These are phyloP conservation scores for Sugiyamaella castrensis DNA, from an alignment of 1,139 yeast species.

Conservation along the genomic window DNA sequence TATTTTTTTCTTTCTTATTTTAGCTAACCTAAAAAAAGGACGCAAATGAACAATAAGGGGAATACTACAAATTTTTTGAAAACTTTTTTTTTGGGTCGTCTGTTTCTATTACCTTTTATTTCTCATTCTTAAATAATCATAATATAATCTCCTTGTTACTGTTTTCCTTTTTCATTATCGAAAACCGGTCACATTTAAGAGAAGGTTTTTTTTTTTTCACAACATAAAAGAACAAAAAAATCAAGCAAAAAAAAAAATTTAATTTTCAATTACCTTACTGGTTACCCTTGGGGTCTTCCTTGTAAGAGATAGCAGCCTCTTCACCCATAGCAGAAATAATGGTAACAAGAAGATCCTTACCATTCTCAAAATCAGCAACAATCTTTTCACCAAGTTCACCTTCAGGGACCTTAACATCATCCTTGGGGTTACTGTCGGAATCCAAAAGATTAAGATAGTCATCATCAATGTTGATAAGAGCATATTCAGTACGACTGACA, in stretches of 20 bases:
- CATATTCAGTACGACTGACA: slow-evolving; percentile 92
- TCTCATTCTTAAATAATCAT: no score
- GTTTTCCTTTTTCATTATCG: neutral
- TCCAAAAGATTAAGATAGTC: slow-evolving; percentile 97
- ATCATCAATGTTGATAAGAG: slow-evolving; percentile 96
- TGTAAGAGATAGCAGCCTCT: slow-evolving; percentile 97
- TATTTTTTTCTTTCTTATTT: neutral
- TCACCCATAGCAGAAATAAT: slow-evolving; percentile 98
- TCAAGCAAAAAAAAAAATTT: neutral
- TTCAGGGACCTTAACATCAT: slow-evolving; percentile 97
- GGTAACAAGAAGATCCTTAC: slow-evolving; percentile 94
- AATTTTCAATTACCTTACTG: neutral
- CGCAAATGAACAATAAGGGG: neutral
- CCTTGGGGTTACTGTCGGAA: slow-evolving; percentile 97
- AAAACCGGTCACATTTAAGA: neutral
- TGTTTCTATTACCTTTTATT: no score
- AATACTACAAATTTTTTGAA: neutral
- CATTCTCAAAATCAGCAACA: slow-evolving; percentile 92
- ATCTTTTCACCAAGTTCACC: slow-evolving; percentile 94
- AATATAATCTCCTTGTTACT: no score
- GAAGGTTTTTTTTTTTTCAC: neutral
- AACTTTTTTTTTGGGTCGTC: no score
- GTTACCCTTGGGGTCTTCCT: slow-evolving; percentile 75
- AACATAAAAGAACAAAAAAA: neutral
- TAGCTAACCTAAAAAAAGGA: neutral